Conservation (phyloP, 2,329 filamentous ascomycete genomes). For the Fusarium veterinarium region DNA sequence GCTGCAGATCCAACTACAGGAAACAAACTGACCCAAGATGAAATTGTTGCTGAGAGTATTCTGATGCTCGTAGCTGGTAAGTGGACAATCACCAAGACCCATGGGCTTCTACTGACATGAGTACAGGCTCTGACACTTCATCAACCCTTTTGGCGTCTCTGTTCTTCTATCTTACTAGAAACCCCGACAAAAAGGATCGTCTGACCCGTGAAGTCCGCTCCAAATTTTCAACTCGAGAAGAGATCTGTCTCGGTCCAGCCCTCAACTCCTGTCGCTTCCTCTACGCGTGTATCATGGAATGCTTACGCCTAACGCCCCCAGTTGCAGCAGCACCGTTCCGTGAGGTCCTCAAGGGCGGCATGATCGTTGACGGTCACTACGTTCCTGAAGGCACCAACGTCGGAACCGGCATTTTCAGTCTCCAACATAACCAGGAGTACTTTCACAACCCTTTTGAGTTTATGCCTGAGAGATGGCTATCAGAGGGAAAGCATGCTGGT, state of each 20-base stretch:
- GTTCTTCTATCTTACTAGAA: not conserved
- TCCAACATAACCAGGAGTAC: not conserved
- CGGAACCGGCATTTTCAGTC: not conserved
- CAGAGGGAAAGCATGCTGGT: not conserved
- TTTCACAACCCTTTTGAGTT: not conserved
- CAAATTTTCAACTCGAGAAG: not conserved
- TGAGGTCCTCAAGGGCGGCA: not conserved
- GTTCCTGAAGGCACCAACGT: not conserved
- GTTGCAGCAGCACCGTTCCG: not conserved
- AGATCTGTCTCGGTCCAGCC: not conserved
- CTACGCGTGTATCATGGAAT: not conserved
- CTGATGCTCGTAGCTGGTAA: constrained; percentile 2
- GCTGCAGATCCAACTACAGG: not conserved
- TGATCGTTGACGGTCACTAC: not conserved
- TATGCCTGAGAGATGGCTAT: not conserved
- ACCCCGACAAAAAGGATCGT: not conserved
- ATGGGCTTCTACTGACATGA: not conserved
- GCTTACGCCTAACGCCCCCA: not conserved
- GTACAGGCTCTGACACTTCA: constrained; percentile 2
- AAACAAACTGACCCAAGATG: not conserved
- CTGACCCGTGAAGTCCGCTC: not conserved
- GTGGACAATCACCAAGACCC: no score
- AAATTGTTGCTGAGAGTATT: not conserved
- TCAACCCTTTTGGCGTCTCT: not conserved
- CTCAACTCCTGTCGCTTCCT: constrained; percentile 1